phyloP scores from a whole-genome alignment of 345 rosid genomes.

The Brassica rapa region DNA sequence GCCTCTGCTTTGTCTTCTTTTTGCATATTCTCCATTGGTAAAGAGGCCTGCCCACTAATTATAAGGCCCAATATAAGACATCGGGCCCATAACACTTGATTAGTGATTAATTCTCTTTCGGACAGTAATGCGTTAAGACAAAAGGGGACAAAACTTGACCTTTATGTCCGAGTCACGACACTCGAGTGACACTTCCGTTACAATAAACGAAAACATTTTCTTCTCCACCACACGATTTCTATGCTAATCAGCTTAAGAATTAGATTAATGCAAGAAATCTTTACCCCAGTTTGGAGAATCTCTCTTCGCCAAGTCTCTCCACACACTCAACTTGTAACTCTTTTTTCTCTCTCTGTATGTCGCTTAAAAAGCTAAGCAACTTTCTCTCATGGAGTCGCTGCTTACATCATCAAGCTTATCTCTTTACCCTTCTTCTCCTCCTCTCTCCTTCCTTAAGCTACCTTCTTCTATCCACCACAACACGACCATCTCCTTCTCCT shows the following conservation, averaged over 20 bases:
- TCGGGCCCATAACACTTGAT: background rate
- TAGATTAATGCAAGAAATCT: background rate
- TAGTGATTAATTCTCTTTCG: background rate
- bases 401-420: constrained; percentile 30
- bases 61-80: background rate
- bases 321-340: background rate
- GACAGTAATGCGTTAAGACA: background rate
- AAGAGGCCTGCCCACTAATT: too few species aligned
- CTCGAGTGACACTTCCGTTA: constrained; percentile 48
- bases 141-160: constrained; percentile 22
- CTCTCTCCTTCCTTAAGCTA: constrained; percentile 38
- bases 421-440: constrained; percentile 15
- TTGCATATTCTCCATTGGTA: too few species aligned
- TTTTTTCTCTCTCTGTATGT: background rate
- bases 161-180: constrained; percentile 10
- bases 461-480: constrained; percentile 22
- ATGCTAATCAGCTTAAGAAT: constrained; percentile 6
- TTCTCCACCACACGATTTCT: constrained; percentile 33
- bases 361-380: constrained; percentile 19
- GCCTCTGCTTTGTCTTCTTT: too few species aligned
- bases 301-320: constrained; percentile 32
- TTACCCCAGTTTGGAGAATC: constrained; percentile 12
- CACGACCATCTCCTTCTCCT: constrained; percentile 13
- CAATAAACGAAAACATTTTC: constrained; percentile 27
- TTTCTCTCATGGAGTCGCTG: constrained; percentile 49